Percentiles rank a stretch among this genome's conserved stretches.
phyloP scores from a whole-genome alignment of 345 rosid species.

The Clausena lansium region DNA sequence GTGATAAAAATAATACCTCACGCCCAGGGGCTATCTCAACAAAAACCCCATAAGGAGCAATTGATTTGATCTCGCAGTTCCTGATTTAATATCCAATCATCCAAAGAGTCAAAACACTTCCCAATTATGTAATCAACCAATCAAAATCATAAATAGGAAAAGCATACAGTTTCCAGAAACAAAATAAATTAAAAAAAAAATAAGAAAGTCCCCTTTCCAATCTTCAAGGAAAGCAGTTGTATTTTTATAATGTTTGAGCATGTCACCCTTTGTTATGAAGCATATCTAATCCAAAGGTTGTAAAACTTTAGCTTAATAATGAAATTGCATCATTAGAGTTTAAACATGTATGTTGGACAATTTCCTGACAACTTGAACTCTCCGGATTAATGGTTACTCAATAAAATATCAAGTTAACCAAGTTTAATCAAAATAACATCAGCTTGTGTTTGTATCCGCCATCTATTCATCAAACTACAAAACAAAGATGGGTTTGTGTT shows the following conservation, averaged over 20 bases:
- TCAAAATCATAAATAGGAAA: conserved; percentile 4
- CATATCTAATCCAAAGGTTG: not conserved
- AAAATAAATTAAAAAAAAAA: not conserved
- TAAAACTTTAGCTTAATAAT: not conserved
- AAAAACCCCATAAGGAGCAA: conserved; percentile 89
- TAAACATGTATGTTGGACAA: not conserved
- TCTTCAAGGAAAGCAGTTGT: not conserved
- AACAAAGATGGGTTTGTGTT: not conserved
- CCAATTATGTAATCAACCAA: conserved; percentile 6
- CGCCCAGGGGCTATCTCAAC: conserved; percentile 97
- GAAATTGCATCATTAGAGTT: not conserved
- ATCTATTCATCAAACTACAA: not conserved
- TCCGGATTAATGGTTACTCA: not conserved
- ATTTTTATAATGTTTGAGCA: not conserved
- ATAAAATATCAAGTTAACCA: not conserved
- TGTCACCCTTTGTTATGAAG: not conserved
- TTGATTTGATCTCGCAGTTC: conserved; percentile 86
- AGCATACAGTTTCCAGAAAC: conserved; percentile 8
- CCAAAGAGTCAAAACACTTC: conserved; percentile 10
- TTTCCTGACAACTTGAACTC: not conserved
- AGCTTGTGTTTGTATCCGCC: not conserved
- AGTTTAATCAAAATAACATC: not conserved
- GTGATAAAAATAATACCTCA: conserved; percentile 53
- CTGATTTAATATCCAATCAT: conserved; percentile 35
- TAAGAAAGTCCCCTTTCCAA: not conserved